phyloP scores from a whole-genome alignment of 2,329 filamentous ascomycete species.

The Fusarium stilboides region DNA sequence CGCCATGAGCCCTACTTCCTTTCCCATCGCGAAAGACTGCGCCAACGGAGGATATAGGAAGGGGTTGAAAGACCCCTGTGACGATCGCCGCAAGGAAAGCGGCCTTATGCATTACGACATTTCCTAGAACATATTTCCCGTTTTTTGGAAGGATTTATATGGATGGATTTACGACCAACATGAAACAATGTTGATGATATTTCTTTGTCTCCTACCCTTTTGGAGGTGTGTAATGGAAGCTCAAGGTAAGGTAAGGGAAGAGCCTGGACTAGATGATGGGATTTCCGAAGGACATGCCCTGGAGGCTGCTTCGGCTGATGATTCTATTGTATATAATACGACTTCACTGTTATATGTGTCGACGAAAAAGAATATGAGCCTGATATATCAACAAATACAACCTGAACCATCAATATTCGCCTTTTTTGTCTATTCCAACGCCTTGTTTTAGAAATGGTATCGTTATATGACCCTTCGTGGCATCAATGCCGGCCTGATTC shows the following conservation, averaged over 20 bases:
- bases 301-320: conserved; percentile 30
- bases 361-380: conserved; percentile 10
- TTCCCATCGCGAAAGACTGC: conserved; percentile 5
- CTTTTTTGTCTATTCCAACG: conserved; percentile 35
- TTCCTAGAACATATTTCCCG: conserved; percentile 24
- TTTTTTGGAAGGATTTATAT: conserved; percentile 23
- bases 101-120: conserved; percentile 38
- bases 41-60: not conserved
- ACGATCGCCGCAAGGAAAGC: conserved; percentile 27
- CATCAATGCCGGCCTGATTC: conserved; percentile 57
- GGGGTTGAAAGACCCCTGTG: conserved; percentile 10
- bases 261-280: conserved; percentile 9
- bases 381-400: conserved; percentile 5
- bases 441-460: conserved; percentile 34
- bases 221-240: conserved; percentile 7
- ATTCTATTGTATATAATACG: conserved; percentile 38
- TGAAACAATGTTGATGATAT: conserved; percentile 31
- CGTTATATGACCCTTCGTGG: not conserved
- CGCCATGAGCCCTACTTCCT: conserved; percentile 6
- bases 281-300: conserved; percentile 31
- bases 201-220: conserved; percentile 26
- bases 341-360: conserved; percentile 20
- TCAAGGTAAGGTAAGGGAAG: not conserved
- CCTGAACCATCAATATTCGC: conserved; percentile 1
- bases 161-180: conserved; percentile 32